phyloP scores from a whole-genome alignment of 1,139 yeast genomes.

The Suhomyces maxii region DNA sequence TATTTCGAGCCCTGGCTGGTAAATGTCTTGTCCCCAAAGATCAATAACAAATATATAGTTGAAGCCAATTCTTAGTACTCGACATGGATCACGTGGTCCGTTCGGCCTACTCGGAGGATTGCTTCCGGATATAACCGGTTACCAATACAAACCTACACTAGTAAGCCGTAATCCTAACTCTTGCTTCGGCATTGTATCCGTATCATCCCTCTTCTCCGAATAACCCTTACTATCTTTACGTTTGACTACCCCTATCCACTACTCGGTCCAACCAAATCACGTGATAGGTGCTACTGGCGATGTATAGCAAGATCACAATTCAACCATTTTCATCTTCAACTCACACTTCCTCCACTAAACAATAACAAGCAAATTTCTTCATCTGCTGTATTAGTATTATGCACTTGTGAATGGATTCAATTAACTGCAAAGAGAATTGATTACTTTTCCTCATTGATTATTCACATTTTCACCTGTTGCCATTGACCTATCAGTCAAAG shows the following conservation, averaged over 20 bases:
- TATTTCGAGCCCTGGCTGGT: too few relatives aligned
- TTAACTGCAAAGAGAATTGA: constrained; percentile 1
- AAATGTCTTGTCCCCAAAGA: too few relatives aligned
- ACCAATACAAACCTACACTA: too few relatives aligned
- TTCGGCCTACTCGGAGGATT: too few relatives aligned
- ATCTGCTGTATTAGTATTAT: constrained; percentile 4
- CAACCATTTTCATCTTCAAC: background rate
- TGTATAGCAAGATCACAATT: constrained; percentile 7
- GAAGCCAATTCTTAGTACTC: too few relatives aligned
- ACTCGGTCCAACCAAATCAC: background rate
- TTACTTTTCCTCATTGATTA: background rate
- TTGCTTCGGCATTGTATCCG: too few relatives aligned
- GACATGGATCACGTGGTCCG: too few relatives aligned
- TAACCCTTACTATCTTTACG: background rate
- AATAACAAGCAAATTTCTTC: background rate
- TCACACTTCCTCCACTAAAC: background rate
- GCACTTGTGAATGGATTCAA: constrained; percentile 1
- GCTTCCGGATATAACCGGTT: too few relatives aligned
- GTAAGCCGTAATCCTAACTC: too few relatives aligned
- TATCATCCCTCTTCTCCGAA: too few relatives aligned
- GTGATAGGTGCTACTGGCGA: constrained; percentile 3
- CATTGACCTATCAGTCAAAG: background rate
- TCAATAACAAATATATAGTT: too few relatives aligned
- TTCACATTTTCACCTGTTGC: background rate
- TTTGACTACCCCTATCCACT: background rate